Conservation (phyloP, 352 stramenopile species). For the Pythium biforme region DNA sequence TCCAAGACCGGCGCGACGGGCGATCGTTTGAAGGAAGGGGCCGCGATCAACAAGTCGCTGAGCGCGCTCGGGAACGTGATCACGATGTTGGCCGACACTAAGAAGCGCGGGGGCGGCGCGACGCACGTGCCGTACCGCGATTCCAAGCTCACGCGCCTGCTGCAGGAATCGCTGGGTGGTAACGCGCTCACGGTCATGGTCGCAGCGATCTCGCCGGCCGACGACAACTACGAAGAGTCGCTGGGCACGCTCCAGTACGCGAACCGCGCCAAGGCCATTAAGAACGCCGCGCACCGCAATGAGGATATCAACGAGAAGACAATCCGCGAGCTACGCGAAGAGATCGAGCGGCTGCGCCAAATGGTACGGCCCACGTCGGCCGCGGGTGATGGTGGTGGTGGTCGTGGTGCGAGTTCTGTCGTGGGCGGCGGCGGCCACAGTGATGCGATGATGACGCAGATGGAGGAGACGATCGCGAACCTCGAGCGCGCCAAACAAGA, state of each 20-base stretch:
- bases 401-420: slow-evolving; percentile 14
- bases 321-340: slow-evolving; percentile 89
- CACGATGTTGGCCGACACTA: slow-evolving; percentile 73
- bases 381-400: slow-evolving; percentile 1
- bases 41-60: slow-evolving; percentile 92
- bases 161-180: slow-evolving; percentile 89
- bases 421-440: neutral
- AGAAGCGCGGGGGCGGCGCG: slow-evolving; percentile 31
- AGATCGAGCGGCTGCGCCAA: slow-evolving; percentile 90
- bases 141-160: slow-evolving; percentile 88
- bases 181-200: slow-evolving; percentile 95
- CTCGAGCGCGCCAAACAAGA: slow-evolving; percentile 85
- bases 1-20: slow-evolving; percentile 88
- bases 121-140: slow-evolving; percentile 91
- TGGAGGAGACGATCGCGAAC: slow-evolving; percentile 87
- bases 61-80: slow-evolving; percentile 92
- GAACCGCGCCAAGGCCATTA: slow-evolving; percentile 91
- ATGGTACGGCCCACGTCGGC: slow-evolving; percentile 62
- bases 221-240: slow-evolving; percentile 93
- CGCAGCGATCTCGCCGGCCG: slow-evolving; percentile 88
- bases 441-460: slow-evolving; percentile 56
- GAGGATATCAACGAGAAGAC: slow-evolving; percentile 91
- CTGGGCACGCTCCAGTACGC: slow-evolving; percentile 93
- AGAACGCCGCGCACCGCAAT: slow-evolving; percentile 87
- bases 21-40: slow-evolving; percentile 88